These are phyloP conservation scores for Aspergillus intermedius DNA, from an alignment of 2,329 filamentous ascomycete species.

Conservation along the genomic window DNA sequence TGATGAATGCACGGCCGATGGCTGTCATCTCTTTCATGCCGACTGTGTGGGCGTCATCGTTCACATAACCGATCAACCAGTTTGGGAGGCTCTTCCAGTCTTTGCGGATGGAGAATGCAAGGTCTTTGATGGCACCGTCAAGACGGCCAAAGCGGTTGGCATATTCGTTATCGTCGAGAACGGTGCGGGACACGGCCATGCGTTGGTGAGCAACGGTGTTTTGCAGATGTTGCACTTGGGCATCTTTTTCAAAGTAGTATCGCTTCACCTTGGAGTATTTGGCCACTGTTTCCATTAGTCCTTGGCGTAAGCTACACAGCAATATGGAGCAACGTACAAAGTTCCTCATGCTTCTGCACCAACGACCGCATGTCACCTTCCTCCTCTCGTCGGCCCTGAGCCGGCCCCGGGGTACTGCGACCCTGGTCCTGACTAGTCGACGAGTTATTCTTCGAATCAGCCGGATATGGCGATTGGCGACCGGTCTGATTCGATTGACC, in stretches of 20 bases:
- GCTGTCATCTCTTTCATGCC: constrained; percentile 98
- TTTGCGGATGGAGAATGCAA: constrained; percentile 93
- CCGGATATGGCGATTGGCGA: constrained; percentile 10
- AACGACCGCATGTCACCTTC: constrained; percentile 41
- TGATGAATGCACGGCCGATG: constrained; percentile 81
- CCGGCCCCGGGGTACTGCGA: constrained; percentile 42
- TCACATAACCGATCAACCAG: constrained; percentile 76
- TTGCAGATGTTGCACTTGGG: constrained; percentile 87
- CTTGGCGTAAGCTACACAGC: too few relatives aligned
- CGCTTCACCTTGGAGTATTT: constrained; percentile 99
- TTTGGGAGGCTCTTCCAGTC: constrained; percentile 76
- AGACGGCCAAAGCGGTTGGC: constrained; percentile 79
- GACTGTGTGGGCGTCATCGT: constrained; percentile 73
- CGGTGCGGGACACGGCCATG: constrained; percentile 86
- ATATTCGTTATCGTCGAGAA: constrained; percentile 94
- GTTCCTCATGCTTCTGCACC: constrained; percentile 39
- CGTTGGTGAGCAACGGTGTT: constrained; percentile 97
- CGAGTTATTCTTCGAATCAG: constrained; percentile 13
- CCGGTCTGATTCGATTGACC: constrained; percentile 5
- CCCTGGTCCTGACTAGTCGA: constrained; percentile 34
- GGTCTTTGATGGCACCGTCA: constrained; percentile 87
- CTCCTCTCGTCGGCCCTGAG: constrained; percentile 29
- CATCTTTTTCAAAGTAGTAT: constrained; percentile 88
- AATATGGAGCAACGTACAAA: constrained; percentile 25
- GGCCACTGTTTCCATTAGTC: constrained; percentile 51